Base-by-base conservation (phyloP, 352 stramenopile genomes). In the Globisporangium viniferum region DNA sequence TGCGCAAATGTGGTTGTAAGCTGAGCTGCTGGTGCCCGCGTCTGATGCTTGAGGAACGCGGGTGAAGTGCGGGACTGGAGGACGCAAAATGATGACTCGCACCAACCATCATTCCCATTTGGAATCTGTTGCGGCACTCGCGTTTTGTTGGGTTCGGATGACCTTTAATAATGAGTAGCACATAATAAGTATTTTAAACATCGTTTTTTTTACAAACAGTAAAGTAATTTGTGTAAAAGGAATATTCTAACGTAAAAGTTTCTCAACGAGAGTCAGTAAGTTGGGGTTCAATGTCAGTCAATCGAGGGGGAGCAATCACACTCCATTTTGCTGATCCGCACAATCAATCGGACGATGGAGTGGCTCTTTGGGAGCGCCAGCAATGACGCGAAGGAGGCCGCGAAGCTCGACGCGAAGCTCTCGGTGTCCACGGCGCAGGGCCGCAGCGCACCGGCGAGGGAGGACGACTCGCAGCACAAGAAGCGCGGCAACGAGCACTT, bases 401-500 rank as follows among this genome's bases (percentile, higher is more conserved):
- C 76, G 49, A 76, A 65, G 24, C 66, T 82, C 51, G 72, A 77
- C 55, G 79, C 73, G 4, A 84, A 80, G 64, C 73, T 92, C 53
- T 89, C 82, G 6, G 71, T 71, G 18, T 91, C 82, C 20, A 90
- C 73, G 0, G 57, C 80, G 0, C 79, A 88, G 54, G 86, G 86
- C 4, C 83, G 86, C 57, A 93, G 86, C 46, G 83, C 82, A 1
- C 86, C 86, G 9, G 81, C 80, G 0, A 63, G 68, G 18, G 82
- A 83, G 48, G 86, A 94, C 59, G 84, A 81, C 53, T 94, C 86
- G 49, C 71, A 60, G 68, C 75, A 91, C 67, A 93, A 93, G 67
- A 80, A 76, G 20, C 76, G 71, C 33, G 86, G 86, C 15, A 94
- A 94, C 56, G 83, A 81, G 20, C 73, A 77, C 29, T 94, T 93